Conservation (phyloP, 768 basidiomycete genomes). For the Collybia mongolica region DNA sequence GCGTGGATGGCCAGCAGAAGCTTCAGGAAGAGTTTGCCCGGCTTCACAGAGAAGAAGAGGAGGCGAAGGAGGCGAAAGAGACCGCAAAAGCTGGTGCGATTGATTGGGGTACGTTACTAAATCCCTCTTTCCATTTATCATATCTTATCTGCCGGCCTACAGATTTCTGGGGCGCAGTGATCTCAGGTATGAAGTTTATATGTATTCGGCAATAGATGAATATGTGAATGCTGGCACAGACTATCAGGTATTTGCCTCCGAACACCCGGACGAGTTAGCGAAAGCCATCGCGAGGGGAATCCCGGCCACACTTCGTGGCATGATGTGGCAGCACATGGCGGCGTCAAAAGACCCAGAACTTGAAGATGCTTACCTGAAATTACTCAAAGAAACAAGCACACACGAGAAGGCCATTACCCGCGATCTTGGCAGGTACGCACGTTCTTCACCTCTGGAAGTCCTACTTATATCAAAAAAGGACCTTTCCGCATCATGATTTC, state of each 20-base stretch:
- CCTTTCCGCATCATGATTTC: slow-evolving; percentile 96
- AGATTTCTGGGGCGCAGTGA: slow-evolving; percentile 96
- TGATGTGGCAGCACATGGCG: slow-evolving; percentile 98
- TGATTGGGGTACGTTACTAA: slow-evolving; percentile 67
- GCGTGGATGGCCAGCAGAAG: slow-evolving; percentile 65
- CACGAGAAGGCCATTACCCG: slow-evolving; percentile 95
- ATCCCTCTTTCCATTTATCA: not conserved
- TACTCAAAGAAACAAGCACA: slow-evolving; percentile 79
- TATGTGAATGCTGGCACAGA: slow-evolving; percentile 40
- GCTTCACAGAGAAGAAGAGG: slow-evolving; percentile 56
- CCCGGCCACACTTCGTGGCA: slow-evolving; percentile 82
- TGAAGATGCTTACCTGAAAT: slow-evolving; percentile 76
- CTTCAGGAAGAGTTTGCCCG: slow-evolving; percentile 77
- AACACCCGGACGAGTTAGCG: slow-evolving; percentile 75
- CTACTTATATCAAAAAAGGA: slow-evolving; percentile 42
- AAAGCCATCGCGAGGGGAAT: slow-evolving; percentile 92
- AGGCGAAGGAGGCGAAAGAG: slow-evolving; percentile 37
- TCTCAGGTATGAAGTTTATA: slow-evolving; percentile 60
- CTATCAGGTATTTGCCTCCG: slow-evolving; percentile 85
- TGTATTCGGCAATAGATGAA: slow-evolving; percentile 2
- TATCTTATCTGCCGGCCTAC: not conserved
- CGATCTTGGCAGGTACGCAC: slow-evolving; percentile 77
- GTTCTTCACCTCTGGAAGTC: slow-evolving; percentile 6
- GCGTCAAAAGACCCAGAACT: slow-evolving; percentile 90
- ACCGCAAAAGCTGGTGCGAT: slow-evolving; percentile 44